Percentiles rank a stretch among this genome's conserved stretches.
Evolutionary conservation across 2,329 filamentous ascomycete species (phyloP).

Genomic region (Cordyceps javanica): DNA sequence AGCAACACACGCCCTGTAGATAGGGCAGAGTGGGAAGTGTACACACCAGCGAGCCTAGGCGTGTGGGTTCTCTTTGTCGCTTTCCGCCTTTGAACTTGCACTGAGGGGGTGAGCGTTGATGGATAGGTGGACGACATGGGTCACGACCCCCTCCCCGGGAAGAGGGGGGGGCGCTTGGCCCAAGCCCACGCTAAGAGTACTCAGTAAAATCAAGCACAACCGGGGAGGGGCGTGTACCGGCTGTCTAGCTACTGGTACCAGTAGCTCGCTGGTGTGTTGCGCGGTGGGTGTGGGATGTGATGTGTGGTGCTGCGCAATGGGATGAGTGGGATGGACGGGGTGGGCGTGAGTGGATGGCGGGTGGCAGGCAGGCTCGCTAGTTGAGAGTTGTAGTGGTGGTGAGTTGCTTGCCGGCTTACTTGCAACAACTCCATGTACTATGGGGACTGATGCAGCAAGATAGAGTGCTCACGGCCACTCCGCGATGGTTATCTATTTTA

Average conservation of each 20-base stretch:
- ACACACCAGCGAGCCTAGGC: not conserved
- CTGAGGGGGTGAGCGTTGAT: not conserved
- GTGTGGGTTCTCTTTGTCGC: constrained; percentile 3
- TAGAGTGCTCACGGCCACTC: not conserved
- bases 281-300: not conserved
- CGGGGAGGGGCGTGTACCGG: not conserved
- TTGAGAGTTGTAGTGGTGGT: not conserved
- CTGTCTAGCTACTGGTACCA: not conserved
- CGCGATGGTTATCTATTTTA: not conserved
- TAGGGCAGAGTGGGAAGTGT: not conserved
- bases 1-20: not conserved
- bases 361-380: too few relatives aligned
- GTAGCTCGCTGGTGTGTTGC: not conserved
- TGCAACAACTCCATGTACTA: not conserved
- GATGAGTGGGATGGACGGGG: not conserved
- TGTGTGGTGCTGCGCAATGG: not conserved
- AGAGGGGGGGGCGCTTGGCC: constrained; percentile 6
- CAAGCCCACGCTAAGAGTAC: constrained; percentile 1
- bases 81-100: not conserved
- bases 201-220: constrained; percentile 7
- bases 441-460: constrained; percentile 1
- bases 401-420: constrained; percentile 3
- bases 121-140: not conserved
- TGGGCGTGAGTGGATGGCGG: too few relatives aligned
- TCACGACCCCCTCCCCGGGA: constrained; percentile 3